Evolutionary conservation across 139 green algal species (phyloP), one percentile per base, ranked within the genome.

Genomic region (Closterium sp.): DNA sequence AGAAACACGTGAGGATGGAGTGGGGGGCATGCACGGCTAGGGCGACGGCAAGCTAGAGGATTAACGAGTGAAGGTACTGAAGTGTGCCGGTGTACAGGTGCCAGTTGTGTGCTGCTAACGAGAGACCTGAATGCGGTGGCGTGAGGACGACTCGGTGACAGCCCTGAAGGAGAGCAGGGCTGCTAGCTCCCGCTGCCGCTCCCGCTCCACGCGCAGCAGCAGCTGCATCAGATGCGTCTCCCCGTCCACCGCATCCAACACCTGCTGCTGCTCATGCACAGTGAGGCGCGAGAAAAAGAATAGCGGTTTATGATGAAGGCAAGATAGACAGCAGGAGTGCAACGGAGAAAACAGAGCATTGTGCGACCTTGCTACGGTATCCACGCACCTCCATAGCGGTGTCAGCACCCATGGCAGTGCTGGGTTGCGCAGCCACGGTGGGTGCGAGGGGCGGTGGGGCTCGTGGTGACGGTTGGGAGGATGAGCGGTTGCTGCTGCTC

Each of bases 111-210:
- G 55, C 25, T 76, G 55, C 55, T 28, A 76, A 76, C 25, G 55
- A 12, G 55, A 34, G 16, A 89, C 85, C 33, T 91, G 88, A 10
- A 91, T 21, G 7, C 38, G 55, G 7, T 88, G 9, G 19, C 88
- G 88, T 35, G 31, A 91, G 28, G 32, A 64, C 7, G 88, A 91
- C 32, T 34, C 88, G 28, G 88, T 43, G 64, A 91, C 88, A 31
- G 64, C 88, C 19, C 88, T 64, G 32, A 33, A 30, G 25, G 88
- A 31, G 32, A 36, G 8, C 19, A 91, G 35, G 3, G 32, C 33
- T 55, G 31, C 88, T 31, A 91, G 66, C 88, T 91, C 88, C 85
- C 34, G 30, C 85, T 89, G 85, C 85, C 85, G 85, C 85, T 89
- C 85, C 85, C 30, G 19, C 85, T 89, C 85, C 30, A 69, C 34